These are phyloP conservation scores for Mortierella sp. DNA, from an alignment of 371 early-diverging fungal genomes.

Conservation along the genomic window DNA sequence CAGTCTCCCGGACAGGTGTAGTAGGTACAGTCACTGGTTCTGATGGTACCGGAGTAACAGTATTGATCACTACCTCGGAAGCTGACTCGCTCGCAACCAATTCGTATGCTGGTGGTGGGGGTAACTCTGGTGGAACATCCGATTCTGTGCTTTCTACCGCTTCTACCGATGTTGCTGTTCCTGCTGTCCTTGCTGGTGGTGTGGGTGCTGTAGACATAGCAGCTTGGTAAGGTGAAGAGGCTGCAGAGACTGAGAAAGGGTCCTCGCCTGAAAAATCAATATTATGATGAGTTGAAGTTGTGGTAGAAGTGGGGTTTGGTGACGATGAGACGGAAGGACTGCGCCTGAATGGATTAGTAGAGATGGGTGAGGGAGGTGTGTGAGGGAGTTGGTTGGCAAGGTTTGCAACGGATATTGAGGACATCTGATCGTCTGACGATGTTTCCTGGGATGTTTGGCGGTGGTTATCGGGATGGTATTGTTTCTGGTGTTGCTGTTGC, in stretches of 20 bases:
- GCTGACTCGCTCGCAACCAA: neutral
- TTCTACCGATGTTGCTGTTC: neutral
- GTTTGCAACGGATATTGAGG: conserved; percentile 2
- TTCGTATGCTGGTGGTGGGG: conserved; percentile 34
- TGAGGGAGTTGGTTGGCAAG: conserved; percentile 13
- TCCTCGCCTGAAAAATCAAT: conserved; percentile 20
- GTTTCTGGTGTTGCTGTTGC: conserved; percentile 5
- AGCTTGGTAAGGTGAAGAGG: conserved; percentile 7
- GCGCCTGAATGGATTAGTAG: conserved; percentile 48
- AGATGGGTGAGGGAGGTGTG: neutral
- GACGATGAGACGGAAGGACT: conserved; percentile 32
- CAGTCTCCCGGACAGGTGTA: conserved; percentile 1
- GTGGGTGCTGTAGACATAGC: conserved; percentile 5
- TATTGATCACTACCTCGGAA: neutral
- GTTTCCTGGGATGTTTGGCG: neutral
- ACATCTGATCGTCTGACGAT: neutral
- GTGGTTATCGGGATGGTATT: neutral
- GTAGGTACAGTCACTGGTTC: neutral
- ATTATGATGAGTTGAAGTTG: neutral
- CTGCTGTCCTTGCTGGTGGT: neutral
- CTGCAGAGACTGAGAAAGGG: conserved; percentile 34
- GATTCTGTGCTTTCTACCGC: neutral
- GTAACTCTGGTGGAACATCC: conserved; percentile 19
- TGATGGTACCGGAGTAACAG: neutral
- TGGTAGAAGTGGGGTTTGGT: neutral